Evolutionary conservation across 495 filamentous ascomycete genomes (phyloP).

Genomic region (Stereocaulon alpinum): DNA sequence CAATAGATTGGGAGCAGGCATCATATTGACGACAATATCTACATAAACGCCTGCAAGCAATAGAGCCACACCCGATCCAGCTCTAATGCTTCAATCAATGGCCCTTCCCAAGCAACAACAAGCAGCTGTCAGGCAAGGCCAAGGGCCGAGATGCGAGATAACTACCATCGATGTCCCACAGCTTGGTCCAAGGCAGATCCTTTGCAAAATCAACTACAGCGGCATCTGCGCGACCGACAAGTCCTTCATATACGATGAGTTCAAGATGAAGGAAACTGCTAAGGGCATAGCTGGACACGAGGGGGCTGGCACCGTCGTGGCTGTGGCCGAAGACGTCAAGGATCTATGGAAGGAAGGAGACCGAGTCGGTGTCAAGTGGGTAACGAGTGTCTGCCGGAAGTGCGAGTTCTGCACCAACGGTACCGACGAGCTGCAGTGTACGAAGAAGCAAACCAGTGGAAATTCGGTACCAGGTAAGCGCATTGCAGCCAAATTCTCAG

Average conservation of each 20-base stretch:
- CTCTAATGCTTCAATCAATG: background rate
- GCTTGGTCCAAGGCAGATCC: background rate
- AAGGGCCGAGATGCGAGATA: background rate
- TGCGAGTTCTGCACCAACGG: conserved; percentile 2
- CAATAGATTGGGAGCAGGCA: too few relatives aligned
- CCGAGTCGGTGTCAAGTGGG: background rate
- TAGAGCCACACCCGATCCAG: too few relatives aligned
- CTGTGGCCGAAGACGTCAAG: background rate
- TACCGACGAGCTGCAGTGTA: background rate
- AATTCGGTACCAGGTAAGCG: background rate
- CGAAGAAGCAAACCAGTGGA: background rate
- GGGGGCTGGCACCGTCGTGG: background rate
- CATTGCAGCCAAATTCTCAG: too few relatives aligned
- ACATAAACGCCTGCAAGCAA: too few relatives aligned
- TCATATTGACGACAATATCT: too few relatives aligned
- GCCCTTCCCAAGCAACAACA: background rate
- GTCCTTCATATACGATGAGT: background rate
- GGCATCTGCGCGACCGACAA: background rate
- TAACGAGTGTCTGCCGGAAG: background rate
- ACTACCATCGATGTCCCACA: background rate
- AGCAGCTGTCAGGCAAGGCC: background rate
- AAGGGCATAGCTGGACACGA: background rate
- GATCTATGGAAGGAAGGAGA: background rate
- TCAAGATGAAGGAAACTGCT: background rate
- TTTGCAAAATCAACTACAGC: conserved; percentile 1